phyloP scores from a whole-genome alignment of 768 basidiomycete genomes.

The Xerocomus potaroensis region DNA sequence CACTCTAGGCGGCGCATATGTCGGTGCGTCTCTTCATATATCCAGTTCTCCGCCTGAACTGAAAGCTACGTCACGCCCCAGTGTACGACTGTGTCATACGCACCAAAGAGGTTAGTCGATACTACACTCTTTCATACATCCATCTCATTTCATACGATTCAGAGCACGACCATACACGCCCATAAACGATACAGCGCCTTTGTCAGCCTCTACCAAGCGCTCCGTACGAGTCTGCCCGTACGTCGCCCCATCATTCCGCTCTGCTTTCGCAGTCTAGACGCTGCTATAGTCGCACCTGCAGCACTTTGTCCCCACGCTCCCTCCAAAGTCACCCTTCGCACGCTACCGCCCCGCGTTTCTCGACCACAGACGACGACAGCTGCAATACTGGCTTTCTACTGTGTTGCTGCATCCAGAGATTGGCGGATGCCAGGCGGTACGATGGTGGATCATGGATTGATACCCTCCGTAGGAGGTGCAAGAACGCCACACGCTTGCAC shows the following conservation, averaged over 20 bases:
- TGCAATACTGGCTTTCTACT: slow-evolving; percentile 63
- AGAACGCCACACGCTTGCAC: too few relatives aligned
- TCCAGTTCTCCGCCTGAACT: background rate
- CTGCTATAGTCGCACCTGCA: slow-evolving; percentile 39
- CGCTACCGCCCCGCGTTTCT: slow-evolving; percentile 67
- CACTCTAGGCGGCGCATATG: slow-evolving; percentile 56
- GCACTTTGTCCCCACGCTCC: slow-evolving; percentile 52
- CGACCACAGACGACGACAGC: slow-evolving; percentile 52
- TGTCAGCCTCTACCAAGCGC: slow-evolving; percentile 44
- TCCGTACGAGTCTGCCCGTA: slow-evolving; percentile 53
- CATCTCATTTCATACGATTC: background rate
- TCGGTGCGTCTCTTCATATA: slow-evolving; percentile 40
- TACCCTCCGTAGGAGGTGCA: too few relatives aligned
- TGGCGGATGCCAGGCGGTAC: slow-evolving; percentile 55
- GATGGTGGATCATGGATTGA: slow-evolving; percentile 56
- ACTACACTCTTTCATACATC: background rate
- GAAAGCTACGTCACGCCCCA: slow-evolving; percentile 18
- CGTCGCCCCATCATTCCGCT: slow-evolving; percentile 12
- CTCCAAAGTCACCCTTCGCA: slow-evolving; percentile 65
- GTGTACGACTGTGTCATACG: slow-evolving; percentile 70
- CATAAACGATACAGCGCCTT: slow-evolving; percentile 70
- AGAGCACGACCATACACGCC: slow-evolving; percentile 61
- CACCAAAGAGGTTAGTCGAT: slow-evolving; percentile 50
- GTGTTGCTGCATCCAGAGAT: slow-evolving; percentile 69
- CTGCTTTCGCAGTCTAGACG: background rate